phyloP scores from a whole-genome alignment of 371 early-diverging fungal species.

The Mortierella sp. region DNA sequence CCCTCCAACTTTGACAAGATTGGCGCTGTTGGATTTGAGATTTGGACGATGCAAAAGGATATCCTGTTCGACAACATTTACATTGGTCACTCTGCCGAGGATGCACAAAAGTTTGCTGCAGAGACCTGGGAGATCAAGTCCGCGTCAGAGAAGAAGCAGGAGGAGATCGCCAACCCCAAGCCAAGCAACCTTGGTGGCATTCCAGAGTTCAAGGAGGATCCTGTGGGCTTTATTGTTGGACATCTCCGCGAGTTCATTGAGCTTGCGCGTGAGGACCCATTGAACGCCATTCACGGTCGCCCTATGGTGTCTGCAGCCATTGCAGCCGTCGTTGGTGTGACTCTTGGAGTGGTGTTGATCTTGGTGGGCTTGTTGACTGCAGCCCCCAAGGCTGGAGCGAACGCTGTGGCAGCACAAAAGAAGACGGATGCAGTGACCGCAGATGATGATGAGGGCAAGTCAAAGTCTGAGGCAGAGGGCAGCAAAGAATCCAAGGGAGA shows the following conservation, averaged over 20 bases:
- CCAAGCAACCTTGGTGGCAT: slow-evolving; percentile 31
- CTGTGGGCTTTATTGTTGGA: slow-evolving; percentile 31
- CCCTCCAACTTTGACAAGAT: slow-evolving; percentile 76
- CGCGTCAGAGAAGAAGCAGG: slow-evolving; percentile 66
- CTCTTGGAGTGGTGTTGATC: slow-evolving; percentile 54
- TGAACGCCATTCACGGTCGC: slow-evolving; percentile 61
- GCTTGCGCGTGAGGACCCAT: slow-evolving; percentile 57
- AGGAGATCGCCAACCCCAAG: slow-evolving; percentile 56
- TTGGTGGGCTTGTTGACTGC: slow-evolving; percentile 52
- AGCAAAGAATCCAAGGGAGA: neutral
- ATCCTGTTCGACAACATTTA: slow-evolving; percentile 96
- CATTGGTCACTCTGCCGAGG: slow-evolving; percentile 75
- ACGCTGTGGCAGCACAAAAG: slow-evolving; percentile 47
- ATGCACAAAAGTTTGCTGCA: slow-evolving; percentile 66
- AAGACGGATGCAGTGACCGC: slow-evolving; percentile 55
- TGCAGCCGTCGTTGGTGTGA: slow-evolving; percentile 41
- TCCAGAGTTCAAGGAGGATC: slow-evolving; percentile 46
- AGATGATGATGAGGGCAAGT: slow-evolving; percentile 33
- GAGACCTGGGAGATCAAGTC: slow-evolving; percentile 76
- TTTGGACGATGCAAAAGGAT: slow-evolving; percentile 96
- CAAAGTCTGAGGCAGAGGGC: neutral
- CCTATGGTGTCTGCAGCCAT: slow-evolving; percentile 60
- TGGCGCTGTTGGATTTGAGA: slow-evolving; percentile 91
- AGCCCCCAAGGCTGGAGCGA: slow-evolving; percentile 19
- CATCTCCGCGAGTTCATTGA: slow-evolving; percentile 57